A percentile compares a stretch with the other conserved stretches of the same genome.
Evolutionary conservation across 129 eudicot genomes (phyloP).

Genomic region (Oenanthe sinensis): DNA sequence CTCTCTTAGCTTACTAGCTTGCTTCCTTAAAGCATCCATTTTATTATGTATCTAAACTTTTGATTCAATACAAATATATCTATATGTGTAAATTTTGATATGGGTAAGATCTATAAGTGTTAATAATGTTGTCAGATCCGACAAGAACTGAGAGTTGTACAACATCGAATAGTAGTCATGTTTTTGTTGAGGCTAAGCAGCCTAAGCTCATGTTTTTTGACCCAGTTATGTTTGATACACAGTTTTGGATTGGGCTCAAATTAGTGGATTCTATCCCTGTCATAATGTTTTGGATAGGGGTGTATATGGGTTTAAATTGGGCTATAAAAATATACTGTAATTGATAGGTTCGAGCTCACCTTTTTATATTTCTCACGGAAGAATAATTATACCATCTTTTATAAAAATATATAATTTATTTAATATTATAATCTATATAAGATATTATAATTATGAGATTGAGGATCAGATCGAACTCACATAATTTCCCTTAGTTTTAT

Average conservation of each 20-base stretch:
- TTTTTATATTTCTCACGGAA: too few relatives aligned
- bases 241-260: background rate
- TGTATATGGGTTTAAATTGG: too few relatives aligned
- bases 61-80: background rate
- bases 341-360: too few relatives aligned
- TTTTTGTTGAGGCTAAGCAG: background rate
- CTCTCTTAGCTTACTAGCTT: conserved; percentile 85
- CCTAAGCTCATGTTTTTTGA: background rate
- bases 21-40: conserved; percentile 94
- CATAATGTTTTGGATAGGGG: too few relatives aligned
- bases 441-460: too few relatives aligned
- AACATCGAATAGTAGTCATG: background rate
- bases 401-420: too few relatives aligned
- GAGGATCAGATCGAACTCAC: too few relatives aligned
- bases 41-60: background rate
- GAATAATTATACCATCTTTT: too few relatives aligned
- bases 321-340: too few relatives aligned
- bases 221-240: background rate
- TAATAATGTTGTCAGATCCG: conserved; percentile 30
- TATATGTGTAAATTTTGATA: background rate
- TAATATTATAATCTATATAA: too few relatives aligned
- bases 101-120: background rate
- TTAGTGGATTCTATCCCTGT: too few relatives aligned
- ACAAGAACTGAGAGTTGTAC: conserved; percentile 9
- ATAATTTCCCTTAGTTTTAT: too few relatives aligned